Percentiles rank a stretch among this genome's conserved stretches.
These are phyloP conservation scores for Hanseniaspora jakobsenii DNA, from an alignment of 805 yeast species.

Conservation along the genomic window DNA sequence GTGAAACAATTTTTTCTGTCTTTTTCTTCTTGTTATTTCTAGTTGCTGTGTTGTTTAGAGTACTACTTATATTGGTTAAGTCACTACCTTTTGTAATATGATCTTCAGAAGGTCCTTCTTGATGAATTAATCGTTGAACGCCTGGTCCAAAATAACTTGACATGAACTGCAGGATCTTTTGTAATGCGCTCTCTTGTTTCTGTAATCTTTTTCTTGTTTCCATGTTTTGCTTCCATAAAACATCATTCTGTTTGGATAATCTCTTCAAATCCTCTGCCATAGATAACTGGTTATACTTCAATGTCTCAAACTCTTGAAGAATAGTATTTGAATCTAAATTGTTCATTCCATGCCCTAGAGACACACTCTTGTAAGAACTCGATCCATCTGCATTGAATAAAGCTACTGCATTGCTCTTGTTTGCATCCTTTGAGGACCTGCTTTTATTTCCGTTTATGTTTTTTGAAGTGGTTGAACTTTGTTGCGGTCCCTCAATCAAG, in stretches of 20 bases:
- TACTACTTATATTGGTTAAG: neutral
- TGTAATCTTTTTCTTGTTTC: conserved; percentile 74
- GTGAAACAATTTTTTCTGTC: neutral
- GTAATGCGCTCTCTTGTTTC: conserved; percentile 76
- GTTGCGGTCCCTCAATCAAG: conserved; percentile 7
- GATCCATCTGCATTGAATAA: conserved; percentile 16
- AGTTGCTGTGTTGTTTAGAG: neutral
- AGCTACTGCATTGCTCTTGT: conserved; percentile 21
- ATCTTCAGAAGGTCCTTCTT: neutral
- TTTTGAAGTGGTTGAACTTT: neutral
- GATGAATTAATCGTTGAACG: conserved; percentile 13
- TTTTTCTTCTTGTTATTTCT: neutral
- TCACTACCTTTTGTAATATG: neutral
- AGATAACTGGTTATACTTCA: conserved; percentile 65
- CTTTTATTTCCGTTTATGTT: no score
- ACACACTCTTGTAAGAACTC: conserved; percentile 1
- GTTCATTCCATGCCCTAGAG: neutral
- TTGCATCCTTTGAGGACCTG: neutral
- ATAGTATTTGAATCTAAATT: conserved; percentile 28
- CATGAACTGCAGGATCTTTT: conserved; percentile 73
- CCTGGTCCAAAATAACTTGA: conserved; percentile 37
- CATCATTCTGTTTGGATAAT: conserved; percentile 74
- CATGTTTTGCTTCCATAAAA: conserved; percentile 82
- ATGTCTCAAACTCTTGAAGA: conserved; percentile 57
- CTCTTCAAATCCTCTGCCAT: conserved; percentile 77